Evolutionary conservation across 2,329 filamentous ascomycete genomes (phyloP).

Genomic region (Ceratocystis cubensis): DNA sequence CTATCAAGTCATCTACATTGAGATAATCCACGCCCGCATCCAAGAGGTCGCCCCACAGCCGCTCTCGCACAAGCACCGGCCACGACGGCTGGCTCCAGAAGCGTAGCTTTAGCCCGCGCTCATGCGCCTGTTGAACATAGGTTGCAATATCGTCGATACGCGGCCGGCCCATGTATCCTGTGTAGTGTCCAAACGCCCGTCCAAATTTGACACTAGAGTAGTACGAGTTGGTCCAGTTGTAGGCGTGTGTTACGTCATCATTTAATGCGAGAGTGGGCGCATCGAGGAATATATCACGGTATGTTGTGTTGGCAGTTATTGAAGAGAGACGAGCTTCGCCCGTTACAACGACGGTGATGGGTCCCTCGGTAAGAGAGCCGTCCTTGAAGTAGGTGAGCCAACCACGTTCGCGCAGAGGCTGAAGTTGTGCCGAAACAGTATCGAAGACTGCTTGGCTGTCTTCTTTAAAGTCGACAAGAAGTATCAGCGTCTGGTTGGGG

Average conservation of each 20-base stretch:
- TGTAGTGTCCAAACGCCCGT: conserved; percentile 39
- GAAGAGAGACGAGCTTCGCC: conserved; percentile 50
- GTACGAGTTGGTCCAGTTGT: conserved; percentile 46
- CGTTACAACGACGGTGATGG: conserved; percentile 56
- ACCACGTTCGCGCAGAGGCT: conserved; percentile 45
- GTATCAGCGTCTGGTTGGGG: conserved; percentile 41
- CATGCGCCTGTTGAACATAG: conserved; percentile 36
- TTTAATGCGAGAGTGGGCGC: conserved; percentile 41
- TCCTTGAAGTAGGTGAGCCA: conserved; percentile 45
- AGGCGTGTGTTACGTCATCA: conserved; percentile 26
- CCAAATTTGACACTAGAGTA: conserved; percentile 52
- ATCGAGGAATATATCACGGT: conserved; percentile 54
- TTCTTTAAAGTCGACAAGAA: conserved; percentile 61
- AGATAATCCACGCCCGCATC: conserved; percentile 47
- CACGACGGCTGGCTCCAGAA: conserved; percentile 50
- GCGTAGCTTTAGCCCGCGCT: conserved; percentile 41
- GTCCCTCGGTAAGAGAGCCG: conserved; percentile 38
- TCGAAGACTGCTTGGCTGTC: conserved; percentile 40
- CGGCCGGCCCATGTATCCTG: conserved; percentile 38
- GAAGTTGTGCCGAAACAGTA: conserved; percentile 34
- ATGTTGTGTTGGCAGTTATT: conserved; percentile 39
- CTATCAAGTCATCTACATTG: conserved; percentile 48
- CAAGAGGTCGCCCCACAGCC: conserved; percentile 43
- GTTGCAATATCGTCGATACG: conserved; percentile 29
- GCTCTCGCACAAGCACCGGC: conserved; percentile 42